Conservation (phyloP, 176 grass and related monocot species). For the Oryza australiensis region DNA sequence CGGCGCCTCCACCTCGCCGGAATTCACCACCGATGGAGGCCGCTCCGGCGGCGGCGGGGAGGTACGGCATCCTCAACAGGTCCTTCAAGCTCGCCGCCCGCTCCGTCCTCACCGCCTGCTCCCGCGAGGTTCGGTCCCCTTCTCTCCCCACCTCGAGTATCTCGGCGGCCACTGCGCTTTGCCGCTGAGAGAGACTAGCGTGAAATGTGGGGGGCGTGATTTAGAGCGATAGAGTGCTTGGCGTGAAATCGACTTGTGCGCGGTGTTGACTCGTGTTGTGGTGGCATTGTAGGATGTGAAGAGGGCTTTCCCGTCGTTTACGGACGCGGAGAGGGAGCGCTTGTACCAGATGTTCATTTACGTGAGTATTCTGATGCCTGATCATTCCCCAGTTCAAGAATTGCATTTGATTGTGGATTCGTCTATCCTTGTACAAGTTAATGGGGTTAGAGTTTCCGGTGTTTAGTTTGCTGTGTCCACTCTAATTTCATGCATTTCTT, state of each 20-base stretch:
- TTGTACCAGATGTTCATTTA: constrained; percentile 53
- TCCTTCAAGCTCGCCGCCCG: constrained; percentile 47
- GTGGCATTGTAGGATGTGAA: constrained; percentile 49
- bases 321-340: constrained; percentile 48
- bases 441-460: background rate
- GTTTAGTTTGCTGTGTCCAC: background rate
- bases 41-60: background rate
- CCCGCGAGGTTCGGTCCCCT: constrained; percentile 47
- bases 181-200: too few species aligned
- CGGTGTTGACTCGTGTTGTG: background rate
- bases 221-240: background rate
- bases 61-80: constrained; percentile 41
- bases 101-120: constrained; percentile 51
- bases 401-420: background rate
- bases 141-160: background rate
- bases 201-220: background rate
- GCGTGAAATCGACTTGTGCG: background rate
- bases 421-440: background rate
- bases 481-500: background rate
- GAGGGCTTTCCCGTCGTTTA: constrained; percentile 55
- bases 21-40: constrained; percentile 39
- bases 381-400: background rate
- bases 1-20: background rate
- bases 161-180: background rate
- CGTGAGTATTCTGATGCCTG: constrained; percentile 27